Base-by-base conservation (phyloP, 2,329 filamentous ascomycete species). In the Emericellopsis atlantica region DNA sequence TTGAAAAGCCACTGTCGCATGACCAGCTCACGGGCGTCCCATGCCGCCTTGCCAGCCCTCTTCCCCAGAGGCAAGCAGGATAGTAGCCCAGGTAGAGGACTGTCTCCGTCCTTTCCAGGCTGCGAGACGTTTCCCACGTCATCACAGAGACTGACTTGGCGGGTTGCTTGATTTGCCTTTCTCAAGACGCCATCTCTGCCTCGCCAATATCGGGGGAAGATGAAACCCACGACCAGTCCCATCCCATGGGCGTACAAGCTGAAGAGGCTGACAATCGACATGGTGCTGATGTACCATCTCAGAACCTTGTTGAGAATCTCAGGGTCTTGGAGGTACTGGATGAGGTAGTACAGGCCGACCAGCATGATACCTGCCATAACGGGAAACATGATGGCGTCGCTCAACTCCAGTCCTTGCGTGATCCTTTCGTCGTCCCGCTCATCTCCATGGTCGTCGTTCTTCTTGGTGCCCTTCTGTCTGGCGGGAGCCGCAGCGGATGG, bases 261-360 rank as follows among this genome's bases (percentile, higher is more conserved):
- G 8, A 79, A 70, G 14, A 92, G 70, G 45, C 85, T 86, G 46
- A 84, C 80, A n/a, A 93, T 61, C 0, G 85, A 86, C 54, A 90
- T 78, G 43, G 76, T 59, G 4, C 84, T 84, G 61, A 95, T 89
- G 65, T 96, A 95, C 53, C 74, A 78, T 32, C 84, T 81, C 18
- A 96, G 65, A 32, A 93, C 74, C 59, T 81, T 84, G 65, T 90
- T 95, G 52, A 96, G 63, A 18, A 93, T 66, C 10, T 79, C 70
- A 1, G 88, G 81, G 52, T 95, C 85, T 48, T 90, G 70, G 42
- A 95, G 74, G 74, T 82, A 92, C 57, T 93, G 87, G 55, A 96
- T 87, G 44, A 95, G 68, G 51, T 89, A 81, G 65, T 96, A 96
- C 11, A 96, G 69, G 5, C 78, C 78, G 34, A 79, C 71, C 8